Base-by-base conservation (phyloP, 345 rosid species). In the Theobroma cacao region DNA sequence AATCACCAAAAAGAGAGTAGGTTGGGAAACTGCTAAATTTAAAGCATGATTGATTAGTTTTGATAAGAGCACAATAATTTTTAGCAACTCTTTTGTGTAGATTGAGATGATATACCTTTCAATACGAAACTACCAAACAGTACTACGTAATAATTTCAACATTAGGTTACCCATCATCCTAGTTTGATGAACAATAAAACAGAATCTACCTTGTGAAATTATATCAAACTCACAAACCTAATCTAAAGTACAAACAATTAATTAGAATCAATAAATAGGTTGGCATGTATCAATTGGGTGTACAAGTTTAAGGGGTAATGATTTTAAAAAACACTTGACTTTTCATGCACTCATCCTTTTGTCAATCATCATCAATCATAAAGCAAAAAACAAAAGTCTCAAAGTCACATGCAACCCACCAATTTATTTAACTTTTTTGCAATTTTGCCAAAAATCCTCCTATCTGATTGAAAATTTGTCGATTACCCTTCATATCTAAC, bases 341-440 rank as follows among this genome's bases (percentile, higher is more conserved):
- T 82, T 68, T 38, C 50, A 74, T 7, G 5, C 71, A 75, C 66
- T 43, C 31, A 22, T 73, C 12, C 53, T 31, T 70, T 34, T 72
- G 24, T 67, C 17, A 22, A 22, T 73, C 72, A 36, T 79, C 30
- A 22, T 71, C 61, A 82, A 82, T 67, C 77, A 81, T 47, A 65
- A 78, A 67, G 41, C 52, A 67, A 72, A 52, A 52, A 53, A 7
- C 7, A 36, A 76, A 70, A 22, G 76, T 60, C 43, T 31, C 26
- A 72, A 4, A 28, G 34, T 61, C 81, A 83, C 86, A 80, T 80
- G 81, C 80, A 75, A 61, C 36, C 82, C 84, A 75, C 73, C 74
- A 38, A 52, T 41, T 2, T 59, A 20, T 31, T 71, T 26, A 28
- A 26, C 36, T 45, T 33, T 50, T 38, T 74, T 4, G 7, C 1